Evolutionary conservation across 148 eudicot genomes (phyloP).

Genomic region (Rhododendron griersonianum): DNA sequence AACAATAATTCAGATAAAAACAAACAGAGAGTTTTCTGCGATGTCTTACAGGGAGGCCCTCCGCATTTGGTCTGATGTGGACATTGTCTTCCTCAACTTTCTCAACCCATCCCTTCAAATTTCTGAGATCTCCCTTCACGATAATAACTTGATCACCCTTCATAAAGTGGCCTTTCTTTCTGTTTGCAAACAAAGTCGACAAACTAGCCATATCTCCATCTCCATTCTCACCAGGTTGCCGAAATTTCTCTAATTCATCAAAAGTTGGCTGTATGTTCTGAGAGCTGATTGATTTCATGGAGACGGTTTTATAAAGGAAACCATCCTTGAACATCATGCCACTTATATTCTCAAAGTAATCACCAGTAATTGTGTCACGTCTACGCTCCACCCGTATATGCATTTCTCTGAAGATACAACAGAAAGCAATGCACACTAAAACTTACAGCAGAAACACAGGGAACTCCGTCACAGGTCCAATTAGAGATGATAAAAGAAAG

Average conservation of each 20-base stretch:
- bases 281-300: slow-evolving; percentile 77
- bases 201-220: slow-evolving; percentile 86
- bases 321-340: slow-evolving; percentile 98
- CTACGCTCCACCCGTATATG: slow-evolving; percentile 89
- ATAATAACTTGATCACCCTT: slow-evolving; percentile 92
- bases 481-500: slow-evolving; percentile 4
- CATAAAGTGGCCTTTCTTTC: slow-evolving; percentile 99
- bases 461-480: background rate
- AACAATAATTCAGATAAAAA: background rate
- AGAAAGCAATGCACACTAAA: slow-evolving; percentile 10
- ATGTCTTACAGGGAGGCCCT: slow-evolving; percentile 67
- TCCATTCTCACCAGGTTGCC: slow-evolving; percentile 71
- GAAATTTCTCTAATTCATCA: slow-evolving; percentile 94
- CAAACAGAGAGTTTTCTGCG: background rate
- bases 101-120: slow-evolving; percentile 92
- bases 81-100: slow-evolving; percentile 94
- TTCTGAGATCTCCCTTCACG: slow-evolving; percentile 89
- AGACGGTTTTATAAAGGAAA: slow-evolving; percentile 71
- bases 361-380: slow-evolving; percentile 77
- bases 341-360: slow-evolving; percentile 71
- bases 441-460: background rate
- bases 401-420: slow-evolving; percentile 50
- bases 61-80: slow-evolving; percentile 73
- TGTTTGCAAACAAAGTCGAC: slow-evolving; percentile 83
- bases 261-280: slow-evolving; percentile 85